phyloP scores from a whole-genome alignment of 208 protist species.

The Leptomonas pyrrhocoris region DNA sequence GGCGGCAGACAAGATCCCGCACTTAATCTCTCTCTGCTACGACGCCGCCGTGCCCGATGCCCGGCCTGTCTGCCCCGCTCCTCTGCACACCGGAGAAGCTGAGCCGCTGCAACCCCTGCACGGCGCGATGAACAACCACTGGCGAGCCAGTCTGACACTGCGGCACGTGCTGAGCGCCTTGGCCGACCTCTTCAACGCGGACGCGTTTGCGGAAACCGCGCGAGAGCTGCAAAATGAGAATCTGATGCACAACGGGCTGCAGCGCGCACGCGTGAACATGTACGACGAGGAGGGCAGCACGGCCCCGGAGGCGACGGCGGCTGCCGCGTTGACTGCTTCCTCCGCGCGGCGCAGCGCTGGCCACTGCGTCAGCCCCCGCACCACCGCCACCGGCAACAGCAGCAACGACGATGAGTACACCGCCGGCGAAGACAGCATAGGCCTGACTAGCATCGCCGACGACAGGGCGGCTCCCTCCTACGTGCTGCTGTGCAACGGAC shows the following conservation, averaged over 20 bases:
- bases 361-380: not conserved
- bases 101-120: constrained; percentile 9
- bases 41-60: not conserved
- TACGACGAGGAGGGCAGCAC: constrained; percentile 17
- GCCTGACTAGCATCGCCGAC: constrained; percentile 12
- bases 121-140: constrained; percentile 16
- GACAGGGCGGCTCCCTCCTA: constrained; percentile 19
- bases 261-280: constrained; percentile 34
- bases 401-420: constrained; percentile 7
- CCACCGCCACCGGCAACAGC: not conserved
- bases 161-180: constrained; percentile 28
- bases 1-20: constrained; percentile 39
- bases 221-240: constrained; percentile 32
- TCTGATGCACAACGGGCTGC: constrained; percentile 10
- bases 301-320: constrained; percentile 18
- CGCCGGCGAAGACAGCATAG: constrained; percentile 33
- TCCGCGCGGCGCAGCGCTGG: not conserved
- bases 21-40: constrained; percentile 38
- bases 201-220: constrained; percentile 30
- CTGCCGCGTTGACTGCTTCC: constrained; percentile 10
- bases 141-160: constrained; percentile 33
- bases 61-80: constrained; percentile 5
- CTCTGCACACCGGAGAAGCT: constrained; percentile 15
- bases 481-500: constrained; percentile 71
- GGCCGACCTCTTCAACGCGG: constrained; percentile 42